Conservation (phyloP, 306 rosid species). For the Trifolium dubium region DNA sequence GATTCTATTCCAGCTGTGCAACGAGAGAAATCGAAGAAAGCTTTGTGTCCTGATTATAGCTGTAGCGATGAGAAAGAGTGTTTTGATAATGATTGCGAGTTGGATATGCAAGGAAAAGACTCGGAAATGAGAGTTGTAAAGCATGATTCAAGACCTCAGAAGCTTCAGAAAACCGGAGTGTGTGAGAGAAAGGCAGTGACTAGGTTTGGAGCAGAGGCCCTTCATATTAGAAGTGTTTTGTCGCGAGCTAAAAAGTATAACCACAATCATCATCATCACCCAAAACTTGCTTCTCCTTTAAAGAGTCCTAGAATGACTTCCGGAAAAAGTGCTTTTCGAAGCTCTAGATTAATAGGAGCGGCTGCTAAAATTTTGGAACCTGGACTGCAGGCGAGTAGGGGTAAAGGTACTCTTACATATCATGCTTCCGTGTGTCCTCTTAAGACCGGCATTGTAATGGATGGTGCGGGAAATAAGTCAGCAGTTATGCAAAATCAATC, state of each 20-base stretch:
- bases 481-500: slow-evolving; percentile 42
- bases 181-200: slow-evolving; percentile 66
- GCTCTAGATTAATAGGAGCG: slow-evolving; percentile 81
- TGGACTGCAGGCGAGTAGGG: slow-evolving; percentile 66
- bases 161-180: slow-evolving; percentile 69
- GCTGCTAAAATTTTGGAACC: slow-evolving; percentile 93
- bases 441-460: slow-evolving; percentile 34
- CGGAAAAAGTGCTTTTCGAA: slow-evolving; percentile 58
- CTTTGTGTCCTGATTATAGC: slow-evolving; percentile 47
- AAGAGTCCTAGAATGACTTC: slow-evolving; percentile 68
- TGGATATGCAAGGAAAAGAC: slow-evolving; percentile 50
- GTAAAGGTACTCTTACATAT: slow-evolving; percentile 59
- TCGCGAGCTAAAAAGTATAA: slow-evolving; percentile 62
- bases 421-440: slow-evolving; percentile 49
- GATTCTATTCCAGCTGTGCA: slow-evolving; percentile 69
- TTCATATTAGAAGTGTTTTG: slow-evolving; percentile 78
- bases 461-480: slow-evolving; percentile 36
- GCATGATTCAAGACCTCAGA: slow-evolving; percentile 83
- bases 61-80: slow-evolving; percentile 44
- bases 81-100: slow-evolving; percentile 34
- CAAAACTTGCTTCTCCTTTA: slow-evolving; percentile 66
- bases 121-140: slow-evolving; percentile 57
- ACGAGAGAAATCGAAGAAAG: slow-evolving; percentile 64
- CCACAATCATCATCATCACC: slow-evolving; percentile 51
- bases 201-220: slow-evolving; percentile 74